A percentile compares a stretch with the other conserved stretches of the same genome.
These are phyloP conservation scores for Phalaenopsis aphrodite DNA, from an alignment of 106 monocot genomes.

Conservation along the genomic window DNA sequence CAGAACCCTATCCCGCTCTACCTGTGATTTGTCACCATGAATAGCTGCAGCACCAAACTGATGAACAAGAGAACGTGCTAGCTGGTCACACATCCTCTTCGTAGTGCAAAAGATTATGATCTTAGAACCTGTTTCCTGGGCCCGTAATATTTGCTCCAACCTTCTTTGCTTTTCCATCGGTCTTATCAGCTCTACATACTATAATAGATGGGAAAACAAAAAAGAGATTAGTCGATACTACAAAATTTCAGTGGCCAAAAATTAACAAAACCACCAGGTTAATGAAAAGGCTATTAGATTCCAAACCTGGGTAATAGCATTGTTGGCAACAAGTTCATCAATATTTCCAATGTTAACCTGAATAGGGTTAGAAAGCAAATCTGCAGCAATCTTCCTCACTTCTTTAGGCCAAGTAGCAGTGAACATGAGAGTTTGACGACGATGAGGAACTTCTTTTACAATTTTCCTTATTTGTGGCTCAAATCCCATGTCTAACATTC, in stretches of 20 bases:
- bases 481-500: slow-evolving; percentile 99
- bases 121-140: slow-evolving; percentile 82
- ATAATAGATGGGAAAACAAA: neutral
- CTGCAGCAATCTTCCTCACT: slow-evolving; percentile 81
- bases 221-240: neutral
- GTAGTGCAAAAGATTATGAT: slow-evolving; percentile 84
- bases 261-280: neutral
- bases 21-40: slow-evolving; percentile 73
- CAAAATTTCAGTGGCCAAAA: neutral
- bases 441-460: slow-evolving; percentile 78
- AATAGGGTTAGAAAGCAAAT: slow-evolving; percentile 54
- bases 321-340: slow-evolving; percentile 92
- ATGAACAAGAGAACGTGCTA: slow-evolving; percentile 50
- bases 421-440: slow-evolving; percentile 92
- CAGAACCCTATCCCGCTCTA: slow-evolving; percentile 78
- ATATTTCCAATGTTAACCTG: slow-evolving; percentile 74
- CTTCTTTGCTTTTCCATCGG: slow-evolving; percentile 72
- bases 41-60: slow-evolving; percentile 80
- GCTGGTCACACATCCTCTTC: slow-evolving; percentile 92
- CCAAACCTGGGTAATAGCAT: slow-evolving; percentile 82
- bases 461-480: slow-evolving; percentile 95
- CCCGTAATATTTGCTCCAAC: slow-evolving; percentile 78
- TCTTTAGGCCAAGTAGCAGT: slow-evolving; percentile 99
- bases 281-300: neutral
- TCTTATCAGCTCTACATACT: slow-evolving; percentile 74